Percentiles rank a stretch among this genome's conserved stretches.
Evolutionary conservation across 2,329 filamentous ascomycete species (phyloP).

Genomic region (Leptographium wingfieldii): DNA sequence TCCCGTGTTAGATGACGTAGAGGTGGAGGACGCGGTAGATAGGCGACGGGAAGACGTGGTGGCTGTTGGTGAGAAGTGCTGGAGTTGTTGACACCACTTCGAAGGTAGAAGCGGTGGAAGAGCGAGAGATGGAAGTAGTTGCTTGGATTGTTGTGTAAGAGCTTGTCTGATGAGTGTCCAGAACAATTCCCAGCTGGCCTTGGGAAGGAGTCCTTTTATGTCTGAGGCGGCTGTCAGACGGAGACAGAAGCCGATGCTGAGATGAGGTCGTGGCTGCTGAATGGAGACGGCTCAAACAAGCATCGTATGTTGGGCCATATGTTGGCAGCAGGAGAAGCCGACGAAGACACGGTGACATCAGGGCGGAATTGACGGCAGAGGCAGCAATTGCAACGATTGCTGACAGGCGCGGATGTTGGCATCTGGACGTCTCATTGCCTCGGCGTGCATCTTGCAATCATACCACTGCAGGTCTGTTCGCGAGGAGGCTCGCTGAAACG

Average conservation of each 20-base stretch:
- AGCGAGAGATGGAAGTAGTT: neutral
- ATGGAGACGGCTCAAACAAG: constrained; percentile 3
- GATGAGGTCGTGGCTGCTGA: neutral
- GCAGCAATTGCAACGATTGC: neutral
- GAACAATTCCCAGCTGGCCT: neutral
- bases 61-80: neutral
- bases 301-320: constrained; percentile 9
- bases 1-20: constrained; percentile 4
- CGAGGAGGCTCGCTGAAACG: neutral
- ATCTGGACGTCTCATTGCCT: neutral
- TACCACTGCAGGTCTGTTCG: neutral
- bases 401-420: too few species aligned
- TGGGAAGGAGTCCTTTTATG: neutral
- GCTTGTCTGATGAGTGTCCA: neutral
- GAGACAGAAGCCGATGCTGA: neutral
- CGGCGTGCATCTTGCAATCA: neutral
- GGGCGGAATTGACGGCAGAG: neutral
- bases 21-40: constrained; percentile 10
- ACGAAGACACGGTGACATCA: neutral
- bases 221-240: neutral
- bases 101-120: neutral
- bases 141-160: neutral
- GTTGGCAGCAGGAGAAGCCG: neutral
- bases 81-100: neutral
- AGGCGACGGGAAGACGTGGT: constrained; percentile 13